phyloP scores from a whole-genome alignment of 1,284 basidiomycete genomes.

The Ustilago crameri region DNA sequence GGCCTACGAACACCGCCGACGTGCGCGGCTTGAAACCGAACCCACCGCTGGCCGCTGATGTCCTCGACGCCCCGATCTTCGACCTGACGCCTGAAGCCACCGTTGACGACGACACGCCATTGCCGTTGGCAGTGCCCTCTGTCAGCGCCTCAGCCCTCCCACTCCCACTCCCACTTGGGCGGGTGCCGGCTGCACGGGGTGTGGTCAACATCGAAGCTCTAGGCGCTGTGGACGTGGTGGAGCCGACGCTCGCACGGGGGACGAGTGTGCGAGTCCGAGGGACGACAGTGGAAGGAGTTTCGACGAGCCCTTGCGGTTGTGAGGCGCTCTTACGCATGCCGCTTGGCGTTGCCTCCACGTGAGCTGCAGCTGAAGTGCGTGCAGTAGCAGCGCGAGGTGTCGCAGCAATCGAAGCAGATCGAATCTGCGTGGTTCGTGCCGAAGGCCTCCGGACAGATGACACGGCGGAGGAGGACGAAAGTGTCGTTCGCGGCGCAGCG shows the following conservation, averaged over 20 bases:
- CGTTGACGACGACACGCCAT: background rate
- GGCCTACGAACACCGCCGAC: slow-evolving; percentile 24
- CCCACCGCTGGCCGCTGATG: slow-evolving; percentile 12
- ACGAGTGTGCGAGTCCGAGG: slow-evolving; percentile 20
- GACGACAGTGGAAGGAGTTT: slow-evolving; percentile 3
- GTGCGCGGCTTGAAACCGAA: slow-evolving; percentile 39
- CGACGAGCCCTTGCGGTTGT: slow-evolving; percentile 30
- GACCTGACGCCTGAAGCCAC: background rate
- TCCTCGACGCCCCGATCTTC: slow-evolving; percentile 7
- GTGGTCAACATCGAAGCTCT: no score
- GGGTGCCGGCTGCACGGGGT: no score
- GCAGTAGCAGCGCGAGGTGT: slow-evolving; percentile 13
- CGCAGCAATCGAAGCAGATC: slow-evolving; percentile 28
- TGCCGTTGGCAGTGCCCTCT: slow-evolving; percentile 1
- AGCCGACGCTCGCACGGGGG: slow-evolving; percentile 29
- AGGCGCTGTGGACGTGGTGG: background rate
- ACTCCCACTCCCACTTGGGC: no score
- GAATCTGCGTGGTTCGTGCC: slow-evolving; percentile 9
- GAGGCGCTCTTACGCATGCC: slow-evolving; percentile 40
- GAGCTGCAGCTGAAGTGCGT: background rate
- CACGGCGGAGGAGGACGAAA: background rate
- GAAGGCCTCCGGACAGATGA: background rate
- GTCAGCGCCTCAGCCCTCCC: slow-evolving; percentile 1
- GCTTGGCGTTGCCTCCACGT: slow-evolving; percentile 12
- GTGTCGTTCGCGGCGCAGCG: background rate